These are phyloP conservation scores for Leucoagaricus sp. DNA, from an alignment of 1,284 basidiomycete genomes.

Conservation along the genomic window DNA sequence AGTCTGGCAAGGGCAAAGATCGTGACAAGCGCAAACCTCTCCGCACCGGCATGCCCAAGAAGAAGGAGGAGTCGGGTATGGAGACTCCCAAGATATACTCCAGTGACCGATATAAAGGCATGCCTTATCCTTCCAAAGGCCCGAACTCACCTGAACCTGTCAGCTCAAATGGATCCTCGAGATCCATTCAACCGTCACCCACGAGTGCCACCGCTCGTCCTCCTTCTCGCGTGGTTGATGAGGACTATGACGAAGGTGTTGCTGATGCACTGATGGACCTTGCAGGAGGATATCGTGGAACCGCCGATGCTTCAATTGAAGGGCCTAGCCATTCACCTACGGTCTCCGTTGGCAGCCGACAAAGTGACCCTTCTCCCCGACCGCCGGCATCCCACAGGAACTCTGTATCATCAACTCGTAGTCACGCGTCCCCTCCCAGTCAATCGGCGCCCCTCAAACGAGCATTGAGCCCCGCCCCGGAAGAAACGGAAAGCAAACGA, in stretches of 20 bases:
- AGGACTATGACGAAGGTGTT: constrained; percentile 80
- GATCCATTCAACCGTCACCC: constrained; percentile 68
- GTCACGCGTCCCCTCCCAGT: constrained; percentile 52
- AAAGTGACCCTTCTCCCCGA: constrained; percentile 49
- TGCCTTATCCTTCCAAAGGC: constrained; percentile 33
- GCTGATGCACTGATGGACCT: constrained; percentile 72
- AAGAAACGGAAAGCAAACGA: constrained; percentile 64
- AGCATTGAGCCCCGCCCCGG: constrained; percentile 62
- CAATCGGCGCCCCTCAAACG: constrained; percentile 55
- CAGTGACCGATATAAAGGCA: constrained; percentile 21
- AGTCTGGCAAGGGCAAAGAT: constrained; percentile 35
- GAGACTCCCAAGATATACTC: constrained; percentile 18
- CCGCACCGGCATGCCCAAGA: constrained; percentile 29
- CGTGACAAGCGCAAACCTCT: constrained; percentile 35
- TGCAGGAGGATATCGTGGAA: constrained; percentile 31
- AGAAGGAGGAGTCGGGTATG: constrained; percentile 33
- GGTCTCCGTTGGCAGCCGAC: constrained; percentile 51
- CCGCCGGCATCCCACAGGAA: constrained; percentile 50
- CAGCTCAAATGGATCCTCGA: constrained; percentile 60
- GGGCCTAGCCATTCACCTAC: constrained; percentile 50
- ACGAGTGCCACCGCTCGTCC: constrained; percentile 57
- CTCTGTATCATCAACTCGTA: constrained; percentile 55
- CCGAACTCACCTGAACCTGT: constrained; percentile 55
- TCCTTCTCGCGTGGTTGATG: constrained; percentile 69
- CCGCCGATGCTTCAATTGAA: constrained; percentile 30